Percentiles rank a stretch among this genome's conserved stretches.
Conservation (phyloP, 139 green algal species). For the Spirogloea muscicola region DNA sequence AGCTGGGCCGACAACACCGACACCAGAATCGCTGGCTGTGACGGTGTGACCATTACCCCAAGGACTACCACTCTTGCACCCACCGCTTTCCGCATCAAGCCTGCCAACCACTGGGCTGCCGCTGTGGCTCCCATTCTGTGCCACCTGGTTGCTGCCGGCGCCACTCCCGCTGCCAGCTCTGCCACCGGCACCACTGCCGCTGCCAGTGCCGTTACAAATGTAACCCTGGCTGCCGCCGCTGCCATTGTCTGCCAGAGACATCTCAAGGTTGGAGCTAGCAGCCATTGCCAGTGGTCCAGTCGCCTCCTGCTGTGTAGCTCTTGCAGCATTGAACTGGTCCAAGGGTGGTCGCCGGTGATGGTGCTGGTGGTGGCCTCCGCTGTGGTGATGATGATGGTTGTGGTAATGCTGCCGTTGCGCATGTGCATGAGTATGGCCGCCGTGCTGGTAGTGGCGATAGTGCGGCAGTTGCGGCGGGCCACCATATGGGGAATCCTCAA, state of each 20-base stretch:
- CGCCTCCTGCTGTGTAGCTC: too few species aligned
- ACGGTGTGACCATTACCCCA: too few species aligned
- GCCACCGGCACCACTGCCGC: conserved; percentile 12
- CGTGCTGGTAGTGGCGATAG: neutral
- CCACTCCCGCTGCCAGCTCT: conserved; percentile 15
- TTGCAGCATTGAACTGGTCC: too few species aligned
- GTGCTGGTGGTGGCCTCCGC: conserved; percentile 30
- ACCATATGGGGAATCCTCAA: neutral
- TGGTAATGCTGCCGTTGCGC: conserved; percentile 9
- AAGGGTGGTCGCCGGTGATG: conserved; percentile 26
- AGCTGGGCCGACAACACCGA: too few species aligned
- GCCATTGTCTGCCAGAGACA: conserved; percentile 1
- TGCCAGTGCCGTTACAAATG: conserved; percentile 1
- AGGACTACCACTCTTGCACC: too few species aligned
- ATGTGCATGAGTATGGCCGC: neutral
- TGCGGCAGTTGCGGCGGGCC: neutral
- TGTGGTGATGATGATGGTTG: neutral
- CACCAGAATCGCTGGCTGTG: neutral
- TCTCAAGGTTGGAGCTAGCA: too few species aligned
- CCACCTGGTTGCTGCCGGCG: conserved; percentile 15
- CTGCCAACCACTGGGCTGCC: too few species aligned
- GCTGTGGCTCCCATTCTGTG: neutral
- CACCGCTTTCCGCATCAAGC: too few species aligned
- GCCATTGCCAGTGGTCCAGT: too few species aligned
- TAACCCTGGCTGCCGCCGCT: conserved; percentile 8